Percentiles rank a stretch among this genome's conserved stretches.
Evolutionary conservation across 345 rosid species (phyloP).

Genomic region (Salix arbutifolia): DNA sequence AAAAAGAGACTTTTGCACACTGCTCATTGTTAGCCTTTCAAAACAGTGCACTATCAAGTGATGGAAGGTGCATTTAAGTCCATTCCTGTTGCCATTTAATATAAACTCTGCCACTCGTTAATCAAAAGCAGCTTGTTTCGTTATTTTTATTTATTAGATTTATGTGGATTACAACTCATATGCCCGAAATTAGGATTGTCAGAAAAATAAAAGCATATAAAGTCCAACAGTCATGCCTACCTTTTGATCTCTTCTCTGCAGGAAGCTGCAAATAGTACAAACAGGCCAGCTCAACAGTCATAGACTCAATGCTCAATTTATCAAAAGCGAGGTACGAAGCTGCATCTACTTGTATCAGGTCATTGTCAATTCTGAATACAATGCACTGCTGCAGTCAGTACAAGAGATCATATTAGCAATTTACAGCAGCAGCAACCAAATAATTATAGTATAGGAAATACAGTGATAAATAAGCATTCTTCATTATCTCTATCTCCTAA

Average conservation of each 20-base stretch:
- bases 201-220: constrained; percentile 5
- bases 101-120: too few relatives aligned
- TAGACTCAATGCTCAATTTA: constrained; percentile 42
- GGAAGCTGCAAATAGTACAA: constrained; percentile 77
- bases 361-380: constrained; percentile 55
- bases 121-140: too few relatives aligned
- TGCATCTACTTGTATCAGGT: constrained; percentile 36
- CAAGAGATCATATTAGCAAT: constrained; percentile 15
- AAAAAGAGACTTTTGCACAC: not conserved
- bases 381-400: constrained; percentile 48
- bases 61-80: not conserved
- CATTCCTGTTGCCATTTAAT: not conserved
- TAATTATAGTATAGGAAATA: not conserved
- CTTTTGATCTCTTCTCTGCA: constrained; percentile 65
- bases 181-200: not conserved
- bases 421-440: not conserved
- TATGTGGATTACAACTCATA: too few relatives aligned
- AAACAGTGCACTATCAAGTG: not conserved
- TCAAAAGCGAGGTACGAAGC: constrained; percentile 34
- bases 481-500: not conserved
- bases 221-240: constrained; percentile 30
- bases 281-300: constrained; percentile 82
- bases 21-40: not conserved
- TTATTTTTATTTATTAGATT: too few relatives aligned
- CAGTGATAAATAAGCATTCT: not conserved